Evolutionary conservation across 2,329 filamentous ascomycete genomes (phyloP), one percentile per base, ranked within the genome.

Genomic region (Curvularia lunata): DNA sequence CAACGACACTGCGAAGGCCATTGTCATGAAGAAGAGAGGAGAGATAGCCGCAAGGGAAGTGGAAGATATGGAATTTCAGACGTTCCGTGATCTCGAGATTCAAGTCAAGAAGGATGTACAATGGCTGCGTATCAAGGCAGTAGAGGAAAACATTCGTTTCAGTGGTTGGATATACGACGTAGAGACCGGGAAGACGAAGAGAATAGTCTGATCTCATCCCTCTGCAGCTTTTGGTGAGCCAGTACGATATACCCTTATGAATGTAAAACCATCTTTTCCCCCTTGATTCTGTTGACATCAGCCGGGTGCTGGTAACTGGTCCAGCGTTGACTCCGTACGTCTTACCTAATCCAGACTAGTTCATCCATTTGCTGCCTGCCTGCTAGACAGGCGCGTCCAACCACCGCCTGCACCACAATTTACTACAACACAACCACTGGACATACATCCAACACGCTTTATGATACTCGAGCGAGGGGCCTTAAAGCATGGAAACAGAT

Each of bases 141-240:
- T 93, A 5, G 79, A 87, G 19, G 80, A 87, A 19, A 78, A 78
- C 25, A 83, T 91, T 3, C 77, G 78, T 0, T 81, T 93, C 45
- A 89, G 84, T 5, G 91, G 91, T 0, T 94, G 90, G 85, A 78
- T 93, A 2, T 93, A 92, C 77, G 87, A 92, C 67, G 88, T 93
- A 41, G 86, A 91, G 79, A 91, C 85, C 1, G 91, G 90, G 0
- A 87, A 81, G 74, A 82, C 84, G 48, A 81, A 78, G 62, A 79
- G 77, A 52, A 77, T 88, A 46, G 78, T 66, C n/a, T 63, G 25
- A 57, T 27, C 8, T n/a, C 18, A 4, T 18, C 27, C 6, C 12
- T 21, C 16, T 45, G 7, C 43, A 30, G 30, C 18, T 28, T 12
- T 28, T 48, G 13, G 38, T 38, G 23, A 46, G 52, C 19, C 32